Percentiles rank a stretch among this genome's conserved stretches.
Evolutionary conservation across 202 grass and related monocot species (phyloP).

Genomic region (Digitaria exilis): DNA sequence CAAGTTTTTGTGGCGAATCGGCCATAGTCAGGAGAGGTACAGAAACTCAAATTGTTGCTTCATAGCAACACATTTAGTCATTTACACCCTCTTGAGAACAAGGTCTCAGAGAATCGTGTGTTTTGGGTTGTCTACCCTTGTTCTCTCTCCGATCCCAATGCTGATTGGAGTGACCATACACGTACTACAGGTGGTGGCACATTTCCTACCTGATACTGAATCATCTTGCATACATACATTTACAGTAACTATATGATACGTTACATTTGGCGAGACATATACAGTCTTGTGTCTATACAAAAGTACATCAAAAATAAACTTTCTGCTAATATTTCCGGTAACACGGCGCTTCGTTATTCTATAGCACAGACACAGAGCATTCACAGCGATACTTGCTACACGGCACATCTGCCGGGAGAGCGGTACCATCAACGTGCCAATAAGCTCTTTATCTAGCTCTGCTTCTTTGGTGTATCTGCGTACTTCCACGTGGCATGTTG

Average conservation of each 20-base stretch:
- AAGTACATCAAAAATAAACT: neutral
- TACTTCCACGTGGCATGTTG: slow-evolving; percentile 48
- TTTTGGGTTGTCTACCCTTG: neutral
- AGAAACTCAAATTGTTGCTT: neutral
- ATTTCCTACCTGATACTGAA: neutral
- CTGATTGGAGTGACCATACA: neutral
- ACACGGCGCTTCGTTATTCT: neutral
- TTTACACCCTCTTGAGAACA: neutral
- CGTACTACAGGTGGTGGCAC: neutral
- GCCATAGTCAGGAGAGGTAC: neutral
- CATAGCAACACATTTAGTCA: neutral
- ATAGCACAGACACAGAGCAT: neutral
- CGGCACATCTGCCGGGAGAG: neutral
- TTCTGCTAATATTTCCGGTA: neutral
- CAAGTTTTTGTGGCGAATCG: neutral
- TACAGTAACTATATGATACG: neutral
- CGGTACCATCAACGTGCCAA: neutral
- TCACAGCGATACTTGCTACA: slow-evolving; percentile 1
- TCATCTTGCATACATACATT: neutral
- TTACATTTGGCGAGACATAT: slow-evolving; percentile 1
- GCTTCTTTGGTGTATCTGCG: slow-evolving; percentile 61
- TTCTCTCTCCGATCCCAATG: neutral
- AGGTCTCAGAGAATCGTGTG: neutral
- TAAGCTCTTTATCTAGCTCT: slow-evolving; percentile 27
- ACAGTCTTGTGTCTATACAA: neutral